These are phyloP conservation scores for Corylus avellana DNA, from an alignment of 306 rosid genomes.

Conservation along the genomic window DNA sequence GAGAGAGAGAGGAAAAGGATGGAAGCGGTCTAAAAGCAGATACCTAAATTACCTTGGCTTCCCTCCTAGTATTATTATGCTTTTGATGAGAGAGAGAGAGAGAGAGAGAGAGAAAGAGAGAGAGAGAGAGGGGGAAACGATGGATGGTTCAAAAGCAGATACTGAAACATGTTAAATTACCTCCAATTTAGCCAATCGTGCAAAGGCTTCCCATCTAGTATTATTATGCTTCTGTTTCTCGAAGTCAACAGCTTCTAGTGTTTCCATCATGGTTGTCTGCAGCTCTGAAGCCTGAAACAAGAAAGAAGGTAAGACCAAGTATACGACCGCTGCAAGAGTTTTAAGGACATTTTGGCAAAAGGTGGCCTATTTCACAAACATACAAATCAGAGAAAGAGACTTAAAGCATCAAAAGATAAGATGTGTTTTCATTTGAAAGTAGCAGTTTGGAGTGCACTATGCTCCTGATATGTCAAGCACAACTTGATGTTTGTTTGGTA, in stretches of 20 bases:
- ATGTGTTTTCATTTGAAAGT: background rate
- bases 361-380: background rate
- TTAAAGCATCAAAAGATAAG: background rate
- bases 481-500: background rate
- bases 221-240: conserved; percentile 93
- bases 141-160: conserved; percentile 10
- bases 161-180: conserved; percentile 38
- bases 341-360: background rate
- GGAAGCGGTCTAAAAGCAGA: conserved; percentile 11
- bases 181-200: conserved; percentile 82
- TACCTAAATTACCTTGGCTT: background rate
- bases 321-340: conserved; percentile 1
- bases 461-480: background rate
- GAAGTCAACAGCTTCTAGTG: conserved; percentile 92
- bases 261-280: conserved; percentile 88
- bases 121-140: background rate
- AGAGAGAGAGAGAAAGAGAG: background rate
- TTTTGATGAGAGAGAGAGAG: background rate
- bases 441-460: background rate
- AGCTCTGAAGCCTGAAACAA: conserved; percentile 79
- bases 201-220: conserved; percentile 89
- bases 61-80: too few relatives aligned
- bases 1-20: background rate
- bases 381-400: background rate
- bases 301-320: conserved; percentile 20